Evolutionary conservation across 257 asterid genomes (phyloP), one percentile per base, ranked within the genome.

Genomic region (Lantana camara): DNA sequence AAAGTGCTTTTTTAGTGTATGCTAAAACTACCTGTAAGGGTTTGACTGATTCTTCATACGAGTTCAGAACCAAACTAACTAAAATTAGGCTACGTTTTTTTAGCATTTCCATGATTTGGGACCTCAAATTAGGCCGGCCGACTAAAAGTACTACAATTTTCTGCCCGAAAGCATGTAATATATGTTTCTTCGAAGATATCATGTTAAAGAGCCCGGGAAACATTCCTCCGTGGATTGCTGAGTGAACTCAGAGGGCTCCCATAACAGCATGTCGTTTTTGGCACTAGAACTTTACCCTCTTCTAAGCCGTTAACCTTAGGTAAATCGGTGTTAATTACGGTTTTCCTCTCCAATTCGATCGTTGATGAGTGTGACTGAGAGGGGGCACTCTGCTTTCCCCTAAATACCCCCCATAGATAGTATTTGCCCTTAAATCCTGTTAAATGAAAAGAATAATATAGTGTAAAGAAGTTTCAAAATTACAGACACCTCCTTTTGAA

Each of bases 361-460:
- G 8, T 1, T 34, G 19, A 10, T 9, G 68, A 68, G 3, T 20
- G 35, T 0, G 61, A 27, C 45, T 60, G 34, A 15, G 73, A 49
- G 13, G 65, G 34, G 45, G 45, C 1, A 20, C 27, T 24, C 38
- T 62, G 82, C 70, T 77, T 80, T 40, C 68, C 78, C 64, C 83
- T 76, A 66, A 91, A 91, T 52, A 88, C 96, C 1, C 96, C 98
- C 98, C 96, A 91, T 17, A 91, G 78, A 62, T 80, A 91, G 59
- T 75, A 76, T 60, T 84, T 81, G 9, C 80, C 77, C 48, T 70
- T 77, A 53, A 82, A 91, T 75, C 78, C 95, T 90, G 95, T 78
- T 78, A 52, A 70, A 38, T 32, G 30, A 5, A 27, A 27, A 2
- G 5, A 27, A 27, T 2, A 27, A 27, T 19, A 30, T 19, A 30